Conservation (phyloP, 164 flowering plant species). For the Brasenia schreberi region DNA sequence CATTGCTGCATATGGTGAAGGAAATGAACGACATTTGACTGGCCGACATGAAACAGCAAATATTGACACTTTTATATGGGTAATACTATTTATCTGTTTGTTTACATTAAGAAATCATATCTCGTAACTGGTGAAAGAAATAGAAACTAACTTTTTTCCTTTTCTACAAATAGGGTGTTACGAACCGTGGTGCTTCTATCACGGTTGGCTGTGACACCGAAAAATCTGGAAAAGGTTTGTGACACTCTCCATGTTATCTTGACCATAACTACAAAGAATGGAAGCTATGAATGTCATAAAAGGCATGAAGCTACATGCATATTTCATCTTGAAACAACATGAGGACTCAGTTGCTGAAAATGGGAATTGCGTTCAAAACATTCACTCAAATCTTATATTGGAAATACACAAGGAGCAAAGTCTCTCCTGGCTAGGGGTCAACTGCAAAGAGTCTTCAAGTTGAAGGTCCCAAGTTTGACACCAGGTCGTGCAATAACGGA, state of each 20-base stretch:
- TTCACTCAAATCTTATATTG: too few species aligned
- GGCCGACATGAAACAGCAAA: conserved; percentile 30
- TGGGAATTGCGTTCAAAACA: too few species aligned
- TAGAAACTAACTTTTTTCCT: not conserved
- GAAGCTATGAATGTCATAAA: too few species aligned
- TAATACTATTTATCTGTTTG: conserved; percentile 1
- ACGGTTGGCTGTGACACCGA: conserved; percentile 29
- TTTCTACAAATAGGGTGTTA: conserved; percentile 17
- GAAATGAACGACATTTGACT: conserved; percentile 26
- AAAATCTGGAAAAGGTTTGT: conserved; percentile 21
- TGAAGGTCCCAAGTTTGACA: too few species aligned
- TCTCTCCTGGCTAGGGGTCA: too few species aligned
- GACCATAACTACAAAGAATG: not conserved
- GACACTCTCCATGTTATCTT: not conserved
- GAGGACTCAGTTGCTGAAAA: too few species aligned
- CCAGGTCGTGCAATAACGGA: too few species aligned
- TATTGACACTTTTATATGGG: conserved; percentile 26
- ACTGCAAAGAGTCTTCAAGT: too few species aligned
- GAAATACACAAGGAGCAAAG: too few species aligned
- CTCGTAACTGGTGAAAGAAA: too few species aligned
- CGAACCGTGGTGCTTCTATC: conserved; percentile 26
- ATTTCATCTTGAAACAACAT: too few species aligned
- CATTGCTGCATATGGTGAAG: conserved; percentile 64
- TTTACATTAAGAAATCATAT: not conserved
- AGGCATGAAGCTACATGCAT: too few species aligned